Conservation (phyloP, 2,329 filamentous ascomycete species). For the Capronia epimyces region DNA sequence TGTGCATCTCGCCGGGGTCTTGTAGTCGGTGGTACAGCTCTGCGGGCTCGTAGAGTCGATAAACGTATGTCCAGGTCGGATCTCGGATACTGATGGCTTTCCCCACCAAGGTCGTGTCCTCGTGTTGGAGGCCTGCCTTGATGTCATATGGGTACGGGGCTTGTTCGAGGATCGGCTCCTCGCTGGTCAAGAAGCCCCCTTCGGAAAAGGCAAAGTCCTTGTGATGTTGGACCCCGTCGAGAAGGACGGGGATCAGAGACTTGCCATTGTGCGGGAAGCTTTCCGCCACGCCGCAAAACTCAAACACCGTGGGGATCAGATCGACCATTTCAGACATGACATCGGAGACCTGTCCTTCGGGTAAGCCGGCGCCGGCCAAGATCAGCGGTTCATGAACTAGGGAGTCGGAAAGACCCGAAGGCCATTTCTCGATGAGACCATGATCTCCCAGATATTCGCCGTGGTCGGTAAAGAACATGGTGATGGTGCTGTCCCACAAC, state of each 20-base stretch:
- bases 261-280: conserved; percentile 40
- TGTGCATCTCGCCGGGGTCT: conserved; percentile 41
- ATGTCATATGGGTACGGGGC: conserved; percentile 45
- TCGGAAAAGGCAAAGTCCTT: conserved; percentile 44
- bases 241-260: conserved; percentile 34
- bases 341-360: conserved; percentile 33
- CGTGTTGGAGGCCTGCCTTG: conserved; percentile 44
- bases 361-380: conserved; percentile 41
- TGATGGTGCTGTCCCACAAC: conserved; percentile 28
- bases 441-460: conserved; percentile 47
- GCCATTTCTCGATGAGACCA: conserved; percentile 49
- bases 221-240: conserved; percentile 28
- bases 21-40: conserved; percentile 41
- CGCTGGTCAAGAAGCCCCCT: conserved; percentile 42
- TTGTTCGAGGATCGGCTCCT: conserved; percentile 45
- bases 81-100: conserved; percentile 35
- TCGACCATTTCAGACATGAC: conserved; percentile 46
- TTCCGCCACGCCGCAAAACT: conserved; percentile 38
- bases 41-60: conserved; percentile 43
- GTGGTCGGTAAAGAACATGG: conserved; percentile 32
- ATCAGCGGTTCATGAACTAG: conserved; percentile 44
- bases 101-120: conserved; percentile 42
- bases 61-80: conserved; percentile 42
- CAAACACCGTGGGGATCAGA: conserved; percentile 42
- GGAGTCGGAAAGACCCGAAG: conserved; percentile 41